Percentiles rank a stretch among this genome's conserved stretches.
These are phyloP conservation scores for Diaporthe destruens DNA, from an alignment of 2,329 filamentous ascomycete species.

Conservation along the genomic window DNA sequence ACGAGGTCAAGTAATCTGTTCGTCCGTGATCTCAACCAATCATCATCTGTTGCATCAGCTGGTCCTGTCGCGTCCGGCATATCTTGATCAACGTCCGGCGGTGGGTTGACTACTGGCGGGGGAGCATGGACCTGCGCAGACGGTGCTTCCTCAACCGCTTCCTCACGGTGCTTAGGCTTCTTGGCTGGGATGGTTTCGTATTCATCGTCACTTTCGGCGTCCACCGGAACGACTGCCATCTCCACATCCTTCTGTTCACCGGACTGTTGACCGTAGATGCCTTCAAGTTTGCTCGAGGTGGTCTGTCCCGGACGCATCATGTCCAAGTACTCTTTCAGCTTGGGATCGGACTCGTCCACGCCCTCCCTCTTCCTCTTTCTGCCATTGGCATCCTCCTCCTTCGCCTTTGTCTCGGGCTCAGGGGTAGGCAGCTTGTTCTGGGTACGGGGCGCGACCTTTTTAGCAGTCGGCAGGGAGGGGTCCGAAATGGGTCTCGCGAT, in stretches of 20 bases:
- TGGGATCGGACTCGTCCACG: conserved; percentile 75
- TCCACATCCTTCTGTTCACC: conserved; percentile 28
- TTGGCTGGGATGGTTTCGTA: conserved; percentile 76
- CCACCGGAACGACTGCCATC: conserved; percentile 48
- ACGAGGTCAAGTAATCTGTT: conserved; percentile 87
- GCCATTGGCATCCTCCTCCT: conserved; percentile 53
- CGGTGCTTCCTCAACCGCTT: conserved; percentile 38
- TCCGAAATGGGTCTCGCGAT: conserved; percentile 77
- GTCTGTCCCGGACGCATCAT: conserved; percentile 81
- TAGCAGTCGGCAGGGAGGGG: conserved; percentile 51
- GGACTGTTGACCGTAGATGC: conserved; percentile 49
- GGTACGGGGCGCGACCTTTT: conserved; percentile 34
- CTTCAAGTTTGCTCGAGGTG: conserved; percentile 71
- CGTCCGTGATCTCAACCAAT: conserved; percentile 92
- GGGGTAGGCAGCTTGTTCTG: conserved; percentile 38
- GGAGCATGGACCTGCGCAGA: conserved; percentile 32
- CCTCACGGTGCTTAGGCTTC: conserved; percentile 58
- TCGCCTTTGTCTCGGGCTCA: conserved; percentile 39
- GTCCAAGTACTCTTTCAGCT: conserved; percentile 87
- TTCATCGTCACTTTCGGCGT: conserved; percentile 78
- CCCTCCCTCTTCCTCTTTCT: conserved; percentile 79
- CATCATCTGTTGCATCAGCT: conserved; percentile 76
- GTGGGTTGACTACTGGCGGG: conserved; percentile 29
- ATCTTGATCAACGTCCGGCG: conserved; percentile 30
- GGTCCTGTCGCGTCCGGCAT: conserved; percentile 14